phyloP scores from a whole-genome alignment of 2,329 filamentous ascomycete genomes.

The Dactylellina sp. region DNA sequence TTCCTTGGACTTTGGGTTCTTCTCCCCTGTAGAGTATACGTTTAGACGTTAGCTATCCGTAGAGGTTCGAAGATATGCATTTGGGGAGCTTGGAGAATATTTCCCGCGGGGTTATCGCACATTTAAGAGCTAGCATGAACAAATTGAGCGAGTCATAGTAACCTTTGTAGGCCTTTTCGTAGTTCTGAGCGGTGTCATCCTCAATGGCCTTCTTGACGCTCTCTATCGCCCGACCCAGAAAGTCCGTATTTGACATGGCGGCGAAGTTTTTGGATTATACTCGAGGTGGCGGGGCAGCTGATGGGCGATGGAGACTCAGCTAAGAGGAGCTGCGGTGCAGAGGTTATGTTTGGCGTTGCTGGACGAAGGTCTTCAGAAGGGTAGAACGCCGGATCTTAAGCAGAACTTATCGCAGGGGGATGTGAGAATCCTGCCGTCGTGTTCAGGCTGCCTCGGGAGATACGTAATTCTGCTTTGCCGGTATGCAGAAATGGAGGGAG shows the following conservation, averaged over 20 bases:
- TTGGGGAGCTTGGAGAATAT: background rate
- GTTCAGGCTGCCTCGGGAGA: constrained; percentile 22
- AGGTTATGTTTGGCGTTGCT: background rate
- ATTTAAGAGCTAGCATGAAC: constrained; percentile 98
- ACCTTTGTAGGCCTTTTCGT: constrained; percentile 94
- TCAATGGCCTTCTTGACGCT: constrained; percentile 98
- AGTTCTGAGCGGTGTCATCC: constrained; percentile 92
- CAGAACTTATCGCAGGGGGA: constrained; percentile 7
- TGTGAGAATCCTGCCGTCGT: constrained; percentile 24
- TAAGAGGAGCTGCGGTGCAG: background rate
- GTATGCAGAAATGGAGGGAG: constrained; percentile 23
- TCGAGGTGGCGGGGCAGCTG: constrained; percentile 6
- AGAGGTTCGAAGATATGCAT: background rate
- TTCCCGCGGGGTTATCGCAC: constrained; percentile 63
- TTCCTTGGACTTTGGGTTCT: constrained; percentile 95
- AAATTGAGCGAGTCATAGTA: constrained; percentile 97
- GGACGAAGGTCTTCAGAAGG: background rate
- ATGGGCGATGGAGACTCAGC: constrained; percentile 25
- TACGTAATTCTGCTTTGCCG: constrained; percentile 44
- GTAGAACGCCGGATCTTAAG: background rate
- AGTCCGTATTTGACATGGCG: constrained; percentile 94
- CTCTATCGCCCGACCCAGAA: constrained; percentile 94
- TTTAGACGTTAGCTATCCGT: constrained; percentile 57
- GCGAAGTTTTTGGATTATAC: constrained; percentile 40
- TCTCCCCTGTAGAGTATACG: constrained; percentile 71